These are phyloP conservation scores for Rosa hybrid DNA, from an alignment of 331 rosid genomes.

Conservation along the genomic window DNA sequence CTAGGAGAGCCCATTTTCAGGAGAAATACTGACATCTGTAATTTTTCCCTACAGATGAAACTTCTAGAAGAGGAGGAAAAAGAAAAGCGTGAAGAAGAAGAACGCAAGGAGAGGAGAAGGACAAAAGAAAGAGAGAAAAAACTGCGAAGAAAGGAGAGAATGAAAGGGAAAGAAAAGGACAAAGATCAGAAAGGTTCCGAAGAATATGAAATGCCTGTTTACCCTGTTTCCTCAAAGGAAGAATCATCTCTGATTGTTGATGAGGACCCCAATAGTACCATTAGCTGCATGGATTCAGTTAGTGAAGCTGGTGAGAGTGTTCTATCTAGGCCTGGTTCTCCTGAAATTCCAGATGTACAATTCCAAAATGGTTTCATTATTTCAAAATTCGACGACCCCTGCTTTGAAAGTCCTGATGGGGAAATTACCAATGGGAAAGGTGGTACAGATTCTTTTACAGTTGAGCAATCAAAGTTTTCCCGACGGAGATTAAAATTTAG, in stretches of 20 bases:
- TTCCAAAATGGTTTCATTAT: conserved; percentile 40
- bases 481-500: conserved; percentile 53
- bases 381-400: conserved; percentile 44
- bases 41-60: conserved; percentile 62
- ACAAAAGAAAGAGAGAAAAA: conserved; percentile 94
- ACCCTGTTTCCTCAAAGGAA: conserved; percentile 57
- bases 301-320: conserved; percentile 53
- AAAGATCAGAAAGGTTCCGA: conserved; percentile 59
- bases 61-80: conserved; percentile 99
- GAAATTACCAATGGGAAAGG: conserved; percentile 48
- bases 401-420: conserved; percentile 52
- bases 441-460: conserved; percentile 50
- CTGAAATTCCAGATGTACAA: conserved; percentile 52
- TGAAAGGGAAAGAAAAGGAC: conserved; percentile 91
- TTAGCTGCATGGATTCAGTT: conserved; percentile 47
- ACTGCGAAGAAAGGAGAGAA: conserved; percentile 89
- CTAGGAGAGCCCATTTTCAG: conserved; percentile 19
- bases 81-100: conserved; percentile 97
- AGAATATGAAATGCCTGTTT: conserved; percentile 42
- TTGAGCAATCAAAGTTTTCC: conserved; percentile 60
- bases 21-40: conserved; percentile 28
- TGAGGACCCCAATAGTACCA: conserved; percentile 57
- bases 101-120: conserved; percentile 93
- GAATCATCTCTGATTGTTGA: conserved; percentile 51
- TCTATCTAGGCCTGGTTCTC: conserved; percentile 55